These are phyloP conservation scores for Claviceps quebecensis DNA, from an alignment of 2,329 filamentous ascomycete species.

Conservation along the genomic window DNA sequence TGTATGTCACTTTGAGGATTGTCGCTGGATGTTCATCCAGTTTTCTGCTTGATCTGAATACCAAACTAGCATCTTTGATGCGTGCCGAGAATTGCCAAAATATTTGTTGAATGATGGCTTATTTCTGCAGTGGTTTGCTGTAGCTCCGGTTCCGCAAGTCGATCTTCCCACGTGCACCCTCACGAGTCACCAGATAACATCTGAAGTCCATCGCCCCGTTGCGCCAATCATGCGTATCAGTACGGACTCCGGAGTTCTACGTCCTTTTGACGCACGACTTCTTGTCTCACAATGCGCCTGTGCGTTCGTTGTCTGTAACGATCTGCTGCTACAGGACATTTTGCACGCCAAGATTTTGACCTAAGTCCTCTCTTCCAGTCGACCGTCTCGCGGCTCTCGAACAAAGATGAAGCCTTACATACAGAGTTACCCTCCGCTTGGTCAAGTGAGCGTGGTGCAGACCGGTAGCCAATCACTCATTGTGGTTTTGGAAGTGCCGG, in stretches of 20 bases:
- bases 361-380: not conserved
- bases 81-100: too few species aligned
- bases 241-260: not conserved
- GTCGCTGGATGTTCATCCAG: not conserved
- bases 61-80: too few species aligned
- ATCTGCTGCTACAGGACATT: not conserved
- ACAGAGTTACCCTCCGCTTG: slow-evolving; percentile 54
- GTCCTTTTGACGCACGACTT: not conserved
- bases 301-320: not conserved
- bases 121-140: too few species aligned
- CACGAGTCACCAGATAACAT: too few species aligned
- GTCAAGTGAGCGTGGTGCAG: slow-evolving; percentile 53
- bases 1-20: too few species aligned
- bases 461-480: slow-evolving; percentile 42
- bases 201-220: not conserved
- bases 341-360: not conserved
- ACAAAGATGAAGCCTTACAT: slow-evolving; percentile 23
- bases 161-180: too few species aligned
- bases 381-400: not conserved
- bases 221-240: not conserved
- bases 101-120: too few species aligned
- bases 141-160: too few species aligned
- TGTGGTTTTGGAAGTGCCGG: slow-evolving; percentile 54
- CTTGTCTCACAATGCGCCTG: not conserved
- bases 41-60: too few species aligned